Percentiles rank a stretch among this genome's conserved stretches.
These are phyloP conservation scores for Musa beccarii DNA, from an alignment of 176 grass and related monocot species.

Conservation along the genomic window DNA sequence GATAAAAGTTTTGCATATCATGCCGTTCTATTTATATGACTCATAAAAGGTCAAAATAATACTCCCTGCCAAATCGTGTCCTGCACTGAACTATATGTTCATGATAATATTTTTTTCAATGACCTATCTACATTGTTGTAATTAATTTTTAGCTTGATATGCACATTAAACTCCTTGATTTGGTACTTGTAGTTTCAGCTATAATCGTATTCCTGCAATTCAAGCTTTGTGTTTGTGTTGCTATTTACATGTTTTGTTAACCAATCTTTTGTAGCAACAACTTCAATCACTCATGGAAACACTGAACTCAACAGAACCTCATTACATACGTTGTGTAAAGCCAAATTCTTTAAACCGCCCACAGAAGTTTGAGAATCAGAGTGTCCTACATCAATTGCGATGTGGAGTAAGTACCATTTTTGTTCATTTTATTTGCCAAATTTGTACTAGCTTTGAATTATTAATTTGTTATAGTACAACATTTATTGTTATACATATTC, in stretches of 20 bases:
- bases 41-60: neutral
- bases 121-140: neutral
- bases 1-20: neutral
- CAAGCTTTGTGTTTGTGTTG: slow-evolving; percentile 17
- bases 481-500: no score
- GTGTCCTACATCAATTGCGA: slow-evolving; percentile 87
- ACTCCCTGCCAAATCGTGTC: no score
- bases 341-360: slow-evolving; percentile 90
- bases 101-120: neutral
- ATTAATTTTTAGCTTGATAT: neutral
- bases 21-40: neutral
- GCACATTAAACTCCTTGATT: neutral
- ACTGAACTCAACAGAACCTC: slow-evolving; percentile 79
- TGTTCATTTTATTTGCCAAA: slow-evolving; percentile 10
- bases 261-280: slow-evolving; percentile 70
- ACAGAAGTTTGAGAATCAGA: slow-evolving; percentile 94
- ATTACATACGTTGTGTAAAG: slow-evolving; percentile 94
- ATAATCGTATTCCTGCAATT: neutral
- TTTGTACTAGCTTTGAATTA: neutral
- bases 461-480: no score
- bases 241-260: slow-evolving; percentile 15
- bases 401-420: slow-evolving; percentile 75
- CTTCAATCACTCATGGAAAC: slow-evolving; percentile 99
- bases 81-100: neutral
- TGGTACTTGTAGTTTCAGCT: neutral